A percentile compares a stretch with the other conserved stretches of the same genome.
Evolutionary conservation across 2,329 filamentous ascomycete species (phyloP).

Genomic region (Spiromastix sp.): DNA sequence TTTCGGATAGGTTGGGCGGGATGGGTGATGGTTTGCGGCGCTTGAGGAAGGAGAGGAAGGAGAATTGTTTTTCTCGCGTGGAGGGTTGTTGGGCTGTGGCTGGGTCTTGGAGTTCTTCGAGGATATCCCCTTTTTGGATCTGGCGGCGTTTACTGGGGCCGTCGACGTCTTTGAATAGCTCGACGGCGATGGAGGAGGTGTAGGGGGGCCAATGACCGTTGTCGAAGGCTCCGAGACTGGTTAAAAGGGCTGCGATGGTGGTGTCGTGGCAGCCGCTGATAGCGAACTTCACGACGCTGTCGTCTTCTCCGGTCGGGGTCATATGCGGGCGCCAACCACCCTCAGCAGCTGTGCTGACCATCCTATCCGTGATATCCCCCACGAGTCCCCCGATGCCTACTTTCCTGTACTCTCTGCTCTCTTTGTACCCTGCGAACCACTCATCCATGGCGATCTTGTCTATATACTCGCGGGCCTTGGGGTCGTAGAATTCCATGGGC

Average conservation of each 20-base stretch:
- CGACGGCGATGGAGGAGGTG: conserved; percentile 82
- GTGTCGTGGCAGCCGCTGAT: conserved; percentile 89
- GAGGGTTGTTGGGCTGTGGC: conserved; percentile 12
- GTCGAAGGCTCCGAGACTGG: conserved; percentile 69
- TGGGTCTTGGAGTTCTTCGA: conserved; percentile 18
- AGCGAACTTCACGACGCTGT: conserved; percentile 56
- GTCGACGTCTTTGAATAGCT: conserved; percentile 61
- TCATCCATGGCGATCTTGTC: conserved; percentile 72
- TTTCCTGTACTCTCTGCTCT: conserved; percentile 76
- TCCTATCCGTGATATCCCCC: conserved; percentile 69
- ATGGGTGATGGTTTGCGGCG: conserved; percentile 9
- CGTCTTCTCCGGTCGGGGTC: conserved; percentile 41
- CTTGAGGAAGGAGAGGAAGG: conserved; percentile 24
- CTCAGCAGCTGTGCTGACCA: conserved; percentile 56
- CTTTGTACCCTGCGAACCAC: conserved; percentile 81
- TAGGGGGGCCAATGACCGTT: conserved; percentile 77
- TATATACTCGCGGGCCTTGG: conserved; percentile 57
- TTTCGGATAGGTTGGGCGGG: conserved; percentile 15
- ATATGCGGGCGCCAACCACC: conserved; percentile 44
- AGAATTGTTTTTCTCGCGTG: conserved; percentile 13
- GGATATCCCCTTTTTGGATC: conserved; percentile 11
- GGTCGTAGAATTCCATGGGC: conserved; percentile 79
- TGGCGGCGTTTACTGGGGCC: conserved; percentile 9
- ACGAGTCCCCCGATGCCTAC: conserved; percentile 78
- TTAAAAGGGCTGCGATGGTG: conserved; percentile 69